Evolutionary conservation across 2,329 filamentous ascomycete genomes (phyloP), one percentile per base, ranked within the genome.

Genomic region (Graphium sp.): DNA sequence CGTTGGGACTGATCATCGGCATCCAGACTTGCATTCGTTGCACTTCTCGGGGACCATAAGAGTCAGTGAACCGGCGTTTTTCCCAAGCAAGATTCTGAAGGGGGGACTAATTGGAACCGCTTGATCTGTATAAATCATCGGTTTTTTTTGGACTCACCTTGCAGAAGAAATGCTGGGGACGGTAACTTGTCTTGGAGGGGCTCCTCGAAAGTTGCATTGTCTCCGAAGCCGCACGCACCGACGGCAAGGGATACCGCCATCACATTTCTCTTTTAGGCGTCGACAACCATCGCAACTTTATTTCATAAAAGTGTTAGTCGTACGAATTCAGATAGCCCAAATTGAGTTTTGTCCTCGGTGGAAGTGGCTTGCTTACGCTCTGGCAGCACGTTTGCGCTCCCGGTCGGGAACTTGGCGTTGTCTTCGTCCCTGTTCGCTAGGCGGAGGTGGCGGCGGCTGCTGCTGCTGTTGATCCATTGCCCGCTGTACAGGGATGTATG

Each of bases 201-300:
- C 51, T 7, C 50, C 45, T 14, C 49, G 51, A 36, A 65, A 65
- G 33, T 58, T 50, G 42, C 62, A 66, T 37, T 56, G 54, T 24
- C 62, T 55, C 33, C 55, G 55, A 37, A 65, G 56, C 33, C 58
- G 59, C 32, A 56, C 49, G 39, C 62, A 67, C 31, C 63, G 48
- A 26, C 59, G 56, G 39, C 62, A 67, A 2, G 63, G 63, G 12
- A 62, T 50, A 28, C 62, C 63, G 26, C 62, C 63, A 37, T 66
- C 61, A 38, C 62, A 67, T 45, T 66, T 65, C 42, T 67, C 62
- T 40, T 67, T 67, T 32, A 62, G 53, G 35, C 60, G 53, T 33
- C 62, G 60, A 42, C 62, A 67, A 29, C 57, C 58, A 40, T 65
- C 60, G 39, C 62, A 67, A 33, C 62, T 66, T 26, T 18, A 22